These are phyloP conservation scores for Kluyveromyces lactis DNA, from an alignment of 805 yeast genomes.

Conservation along the genomic window DNA sequence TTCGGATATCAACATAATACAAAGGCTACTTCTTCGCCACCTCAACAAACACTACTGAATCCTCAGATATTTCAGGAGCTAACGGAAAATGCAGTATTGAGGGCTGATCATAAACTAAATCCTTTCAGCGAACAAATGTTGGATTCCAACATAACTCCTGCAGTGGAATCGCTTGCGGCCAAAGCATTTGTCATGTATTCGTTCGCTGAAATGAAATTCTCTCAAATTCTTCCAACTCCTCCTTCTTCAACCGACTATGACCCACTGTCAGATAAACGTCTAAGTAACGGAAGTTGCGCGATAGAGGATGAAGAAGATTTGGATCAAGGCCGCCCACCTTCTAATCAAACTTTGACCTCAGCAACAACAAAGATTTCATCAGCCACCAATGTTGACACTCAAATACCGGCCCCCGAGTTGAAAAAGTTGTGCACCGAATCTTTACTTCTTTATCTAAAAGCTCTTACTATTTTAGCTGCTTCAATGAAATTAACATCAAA, in stretches of 20 bases:
- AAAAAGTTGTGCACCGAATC: conserved; percentile 75
- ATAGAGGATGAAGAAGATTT: conserved; percentile 30
- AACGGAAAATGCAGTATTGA: conserved; percentile 25
- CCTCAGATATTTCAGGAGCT: conserved; percentile 24
- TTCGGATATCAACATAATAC: conserved; percentile 45
- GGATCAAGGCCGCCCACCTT: conserved; percentile 5
- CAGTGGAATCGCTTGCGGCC: conserved; percentile 71
- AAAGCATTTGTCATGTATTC: conserved; percentile 83
- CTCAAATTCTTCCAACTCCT: conserved; percentile 72
- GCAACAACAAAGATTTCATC: neutral
- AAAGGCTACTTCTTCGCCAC: conserved; percentile 9
- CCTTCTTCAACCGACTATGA: conserved; percentile 15
- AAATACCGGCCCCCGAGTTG: conserved; percentile 48
- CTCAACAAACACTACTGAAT: conserved; percentile 15
- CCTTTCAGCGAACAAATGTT: conserved; percentile 15
- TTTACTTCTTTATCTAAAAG: conserved; percentile 72
- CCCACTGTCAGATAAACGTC: conserved; percentile 13
- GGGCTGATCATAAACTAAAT: conserved; percentile 16
- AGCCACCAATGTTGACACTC: neutral
- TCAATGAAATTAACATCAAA: conserved; percentile 81
- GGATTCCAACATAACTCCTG: conserved; percentile 34
- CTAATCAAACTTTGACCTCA: neutral
- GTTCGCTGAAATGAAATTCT: conserved; percentile 85
- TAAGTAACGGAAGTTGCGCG: conserved; percentile 27
- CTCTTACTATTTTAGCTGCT: conserved; percentile 69